Evolutionary conservation across 176 grass and related monocot species (phyloP), one percentile per base, ranked within the genome.

Genomic region (Hordeum marinum): DNA sequence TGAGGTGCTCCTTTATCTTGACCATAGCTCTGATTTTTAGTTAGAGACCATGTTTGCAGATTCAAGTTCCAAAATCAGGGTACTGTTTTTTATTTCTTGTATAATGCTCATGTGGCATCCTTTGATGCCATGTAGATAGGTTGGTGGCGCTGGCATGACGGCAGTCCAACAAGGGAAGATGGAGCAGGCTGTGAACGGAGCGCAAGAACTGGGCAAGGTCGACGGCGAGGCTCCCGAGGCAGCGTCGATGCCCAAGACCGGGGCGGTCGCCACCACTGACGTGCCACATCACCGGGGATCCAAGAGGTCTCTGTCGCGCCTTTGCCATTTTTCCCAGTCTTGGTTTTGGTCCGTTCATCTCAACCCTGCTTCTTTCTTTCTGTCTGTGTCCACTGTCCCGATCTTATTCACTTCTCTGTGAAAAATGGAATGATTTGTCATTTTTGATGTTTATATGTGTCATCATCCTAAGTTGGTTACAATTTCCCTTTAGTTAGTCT

Each of bases 201-300:
- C 58, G 13, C 75, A 89, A 48, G 84, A 43, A 25, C 40, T 39
- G 25, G 6, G 52, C 48, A 74, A 55, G 20, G 20, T 57, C 20
- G 52, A 17, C 60, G 58, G 79, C 42, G 64, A 55, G 57, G 34
- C 67, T 29, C 70, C 41, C 0, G 65, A 29, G 20, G 52, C 78
- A 61, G 41, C 68, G 35, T 55, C 80, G 0, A 46, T 61, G 36
- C 21, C 74, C 41, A 85, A 87, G 69, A n/a, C 62, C n/a, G n/a
- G n/a, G n/a, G n/a, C n/a, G n/a, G n/a, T n/a, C 9, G 3, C 71
- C 15, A 24, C 75, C 23, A 6, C 13, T 48, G 13, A 35, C 15
- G 13, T 73, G 74, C 84, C 76, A 73, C 89, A 67, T 15, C 92
- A 94, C 77, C 72, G 86, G 72, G 89, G 92, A 73, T 89, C 92